Evolutionary conservation across 805 yeast species (phyloP), one percentile per base, ranked within the genome.

Genomic region (Metschnikowia amazonensis): DNA sequence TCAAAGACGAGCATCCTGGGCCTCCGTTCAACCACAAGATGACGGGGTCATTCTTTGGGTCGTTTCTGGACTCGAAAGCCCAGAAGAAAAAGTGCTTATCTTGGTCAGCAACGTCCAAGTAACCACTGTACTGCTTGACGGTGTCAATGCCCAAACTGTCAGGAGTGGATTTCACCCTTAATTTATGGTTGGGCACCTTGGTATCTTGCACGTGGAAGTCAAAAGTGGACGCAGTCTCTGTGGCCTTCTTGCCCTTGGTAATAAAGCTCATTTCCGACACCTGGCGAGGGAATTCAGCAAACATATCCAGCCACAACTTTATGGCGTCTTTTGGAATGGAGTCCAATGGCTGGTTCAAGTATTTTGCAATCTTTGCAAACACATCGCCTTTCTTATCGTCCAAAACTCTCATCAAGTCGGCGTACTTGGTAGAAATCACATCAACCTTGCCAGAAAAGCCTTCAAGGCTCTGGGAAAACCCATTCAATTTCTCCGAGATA

Each of bases 1-100:
- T 87, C 61, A 89, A 69, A 1, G 96, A 87, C 0, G 96, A 87
- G 63, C 97, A 90, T 10, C 97, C 97, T 30, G 97, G 97, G 4
- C 97, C 97, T 53, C 97, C 97, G 62, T 90, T 90, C 57, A 90
- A 73, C 98, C 97, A 89, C 55, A 92, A 73, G 45, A 92, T 76
- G 18, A 89, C 76, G 1, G 97, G 97, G 65, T 92, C 97, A 43
- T 72, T 86, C 44, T 65, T 67, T 3, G 97, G 97, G 31, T 68
- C 72, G 51, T 75, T 72, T 11, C 56, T 81, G 43, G 95, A 84
- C 66, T 90, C 97, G 57, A 92, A 92, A 59, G 84, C 83, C 96
- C 95, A 89, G 72, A 82, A 92, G 66, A 90, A 92, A 64, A 90
- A 83, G 65, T 87, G 95, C 69, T 89, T 90, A 54, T 88, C 97